Percentiles rank a stretch among this genome's conserved stretches.
phyloP scores from a whole-genome alignment of 2,329 filamentous ascomycete genomes.

The Arthrobotrys musiformis region DNA sequence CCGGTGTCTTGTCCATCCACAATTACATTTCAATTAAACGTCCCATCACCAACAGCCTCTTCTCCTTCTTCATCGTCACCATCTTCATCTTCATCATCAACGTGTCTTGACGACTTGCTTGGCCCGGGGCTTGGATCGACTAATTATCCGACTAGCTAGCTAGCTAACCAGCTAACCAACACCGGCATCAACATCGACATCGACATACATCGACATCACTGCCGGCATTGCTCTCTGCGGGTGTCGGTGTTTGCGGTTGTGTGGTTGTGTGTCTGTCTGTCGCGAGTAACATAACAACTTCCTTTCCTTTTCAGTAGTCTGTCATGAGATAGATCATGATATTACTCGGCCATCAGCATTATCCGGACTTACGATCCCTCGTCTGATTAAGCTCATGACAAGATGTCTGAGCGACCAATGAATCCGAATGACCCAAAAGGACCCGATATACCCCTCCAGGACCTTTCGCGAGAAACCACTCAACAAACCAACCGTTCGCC shows the following conservation, averaged over 20 bases:
- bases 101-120: slow-evolving; percentile 4
- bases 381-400: slow-evolving; percentile 52
- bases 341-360: slow-evolving; percentile 22
- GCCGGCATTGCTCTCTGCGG: not conserved
- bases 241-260: too few relatives aligned
- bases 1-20: slow-evolving; percentile 2
- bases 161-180: not conserved
- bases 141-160: not conserved
- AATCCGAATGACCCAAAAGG: slow-evolving; percentile 34
- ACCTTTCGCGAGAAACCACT: slow-evolving; percentile 44
- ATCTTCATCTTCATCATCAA: slow-evolving; percentile 16
- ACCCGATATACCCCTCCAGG: slow-evolving; percentile 55
- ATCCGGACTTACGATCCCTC: slow-evolving; percentile 43
- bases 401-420: slow-evolving; percentile 54
- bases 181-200: not conserved
- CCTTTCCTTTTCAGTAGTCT: not conserved
- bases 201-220: not conserved
- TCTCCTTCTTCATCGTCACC: slow-evolving; percentile 25
- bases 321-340: slow-evolving; percentile 53
- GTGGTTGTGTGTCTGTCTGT: too few relatives aligned
- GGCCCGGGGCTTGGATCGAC: not conserved
- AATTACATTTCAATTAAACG: too few relatives aligned
- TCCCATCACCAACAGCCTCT: slow-evolving; percentile 44
- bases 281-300: not conserved
- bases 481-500: slow-evolving; percentile 26